phyloP scores from a whole-genome alignment of 805 yeast species.

The Yarrowia sp. region DNA sequence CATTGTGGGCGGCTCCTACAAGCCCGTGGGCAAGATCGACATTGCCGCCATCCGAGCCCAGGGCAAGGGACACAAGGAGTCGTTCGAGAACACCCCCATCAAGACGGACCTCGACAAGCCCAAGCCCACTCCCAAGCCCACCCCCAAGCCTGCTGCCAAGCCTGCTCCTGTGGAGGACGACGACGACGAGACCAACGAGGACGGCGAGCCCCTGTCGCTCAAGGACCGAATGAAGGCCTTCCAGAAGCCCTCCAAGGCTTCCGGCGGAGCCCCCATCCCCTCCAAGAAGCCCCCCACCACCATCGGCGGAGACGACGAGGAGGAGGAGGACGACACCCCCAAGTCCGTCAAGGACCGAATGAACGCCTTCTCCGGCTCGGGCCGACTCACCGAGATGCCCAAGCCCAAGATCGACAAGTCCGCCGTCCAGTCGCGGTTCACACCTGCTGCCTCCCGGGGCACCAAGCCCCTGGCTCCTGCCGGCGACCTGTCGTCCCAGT shows the following conservation, averaged over 20 bases:
- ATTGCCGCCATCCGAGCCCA: conserved; percentile 45
- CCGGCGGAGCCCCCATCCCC: neutral
- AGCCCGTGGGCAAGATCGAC: conserved; percentile 64
- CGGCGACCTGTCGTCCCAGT: conserved; percentile 43
- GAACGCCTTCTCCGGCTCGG: conserved; percentile 43
- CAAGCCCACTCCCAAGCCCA: conserved; percentile 4
- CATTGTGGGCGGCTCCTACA: conserved; percentile 58
- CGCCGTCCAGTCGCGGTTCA: conserved; percentile 28
- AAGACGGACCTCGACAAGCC: conserved; percentile 11
- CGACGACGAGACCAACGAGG: conserved; percentile 7
- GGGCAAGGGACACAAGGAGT: conserved; percentile 34
- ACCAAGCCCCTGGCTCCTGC: conserved; percentile 40
- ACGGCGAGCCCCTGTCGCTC: conserved; percentile 15
- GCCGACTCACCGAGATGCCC: conserved; percentile 59
- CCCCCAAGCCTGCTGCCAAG: conserved; percentile 9
- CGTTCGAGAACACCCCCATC: conserved; percentile 27
- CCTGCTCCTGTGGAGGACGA: neutral
- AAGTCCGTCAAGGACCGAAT: conserved; percentile 37
- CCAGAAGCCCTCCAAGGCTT: conserved; percentile 19
- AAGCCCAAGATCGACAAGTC: conserved; percentile 51
- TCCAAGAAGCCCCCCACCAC: neutral
- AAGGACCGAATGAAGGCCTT: conserved; percentile 24
- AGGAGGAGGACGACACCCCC: conserved; percentile 34
- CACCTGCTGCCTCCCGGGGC: conserved; percentile 32
- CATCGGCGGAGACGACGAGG: conserved; percentile 15